These are phyloP conservation scores for Nemania serpens DNA, from an alignment of 2,329 filamentous ascomycete species.

Conservation along the genomic window DNA sequence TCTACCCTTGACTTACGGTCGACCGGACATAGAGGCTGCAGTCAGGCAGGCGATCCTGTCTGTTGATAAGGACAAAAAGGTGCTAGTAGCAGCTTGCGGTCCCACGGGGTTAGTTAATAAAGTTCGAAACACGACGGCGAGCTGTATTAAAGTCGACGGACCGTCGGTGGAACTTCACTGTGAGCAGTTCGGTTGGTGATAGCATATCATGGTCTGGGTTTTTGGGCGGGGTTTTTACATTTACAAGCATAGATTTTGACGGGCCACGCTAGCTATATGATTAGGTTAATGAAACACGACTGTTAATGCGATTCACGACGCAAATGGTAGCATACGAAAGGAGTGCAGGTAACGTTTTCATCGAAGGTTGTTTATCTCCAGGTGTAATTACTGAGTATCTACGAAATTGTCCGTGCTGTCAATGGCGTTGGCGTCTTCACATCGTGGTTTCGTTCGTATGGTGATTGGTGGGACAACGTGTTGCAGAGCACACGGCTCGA, in stretches of 20 bases:
- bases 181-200: conserved; percentile 54
- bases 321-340: not conserved
- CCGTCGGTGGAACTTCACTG: conserved; percentile 57
- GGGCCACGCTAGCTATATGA: not conserved
- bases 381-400: too few species aligned
- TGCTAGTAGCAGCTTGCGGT: conserved; percentile 55
- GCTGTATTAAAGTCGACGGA: conserved; percentile 49
- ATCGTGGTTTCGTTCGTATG: too few species aligned
- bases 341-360: too few species aligned
- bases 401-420: too few species aligned
- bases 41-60: conserved; percentile 46
- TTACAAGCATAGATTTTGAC: conserved; percentile 1
- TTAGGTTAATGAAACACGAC: not conserved
- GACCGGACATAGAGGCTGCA: conserved; percentile 48
- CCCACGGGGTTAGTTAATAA: conserved; percentile 50
- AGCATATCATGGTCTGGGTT: not conserved
- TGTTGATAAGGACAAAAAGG: conserved; percentile 43
- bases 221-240: not conserved
- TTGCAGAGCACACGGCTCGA: too few species aligned
- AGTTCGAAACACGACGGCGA: conserved; percentile 51
- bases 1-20: conserved; percentile 44
- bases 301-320: not conserved
- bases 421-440: too few species aligned
- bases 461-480: too few species aligned
- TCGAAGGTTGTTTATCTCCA: too few species aligned